A percentile compares a stretch with the other conserved stretches of the same genome.
Evolutionary conservation across 306 rosid genomes (phyloP).

Genomic region (Prunus fruticosa): DNA sequence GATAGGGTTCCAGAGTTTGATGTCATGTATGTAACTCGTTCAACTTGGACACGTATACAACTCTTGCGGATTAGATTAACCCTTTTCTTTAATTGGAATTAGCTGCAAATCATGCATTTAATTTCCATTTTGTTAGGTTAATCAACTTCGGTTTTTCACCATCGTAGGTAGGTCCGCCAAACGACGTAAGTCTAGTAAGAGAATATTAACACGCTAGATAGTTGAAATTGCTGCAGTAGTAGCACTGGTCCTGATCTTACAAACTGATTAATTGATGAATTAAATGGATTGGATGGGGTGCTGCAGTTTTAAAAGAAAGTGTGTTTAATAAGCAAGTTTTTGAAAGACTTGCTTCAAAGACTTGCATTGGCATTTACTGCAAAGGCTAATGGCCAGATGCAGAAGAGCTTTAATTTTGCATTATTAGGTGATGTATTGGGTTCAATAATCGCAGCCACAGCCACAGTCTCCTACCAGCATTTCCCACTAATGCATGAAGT

Average conservation of each 20-base stretch:
- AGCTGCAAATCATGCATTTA: neutral
- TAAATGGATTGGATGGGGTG: neutral
- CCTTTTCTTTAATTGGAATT: constrained; percentile 14
- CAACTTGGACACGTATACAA: constrained; percentile 5
- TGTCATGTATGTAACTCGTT: neutral
- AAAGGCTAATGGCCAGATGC: neutral
- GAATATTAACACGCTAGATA: neutral
- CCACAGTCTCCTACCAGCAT: neutral
- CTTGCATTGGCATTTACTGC: neutral
- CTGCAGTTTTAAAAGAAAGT: neutral
- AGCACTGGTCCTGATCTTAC: neutral
- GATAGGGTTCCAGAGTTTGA: constrained; percentile 19
- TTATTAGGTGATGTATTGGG: neutral
- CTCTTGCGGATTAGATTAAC: constrained; percentile 13
- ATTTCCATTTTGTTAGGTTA: neutral
- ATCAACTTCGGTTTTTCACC: neutral
- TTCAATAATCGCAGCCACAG: neutral
- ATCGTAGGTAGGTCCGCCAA: neutral
- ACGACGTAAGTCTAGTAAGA: no score
- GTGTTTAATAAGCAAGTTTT: neutral
- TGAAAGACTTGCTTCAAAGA: no score
- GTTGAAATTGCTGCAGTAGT: neutral
- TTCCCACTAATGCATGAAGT: neutral
- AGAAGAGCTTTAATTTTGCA: neutral
- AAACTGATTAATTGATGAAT: constrained; percentile 5